A percentile compares a stretch with the other conserved stretches of the same genome.
These are phyloP conservation scores for Neocatenulostroma microsporum DNA, from an alignment of 2,329 filamentous ascomycete species.

Conservation along the genomic window DNA sequence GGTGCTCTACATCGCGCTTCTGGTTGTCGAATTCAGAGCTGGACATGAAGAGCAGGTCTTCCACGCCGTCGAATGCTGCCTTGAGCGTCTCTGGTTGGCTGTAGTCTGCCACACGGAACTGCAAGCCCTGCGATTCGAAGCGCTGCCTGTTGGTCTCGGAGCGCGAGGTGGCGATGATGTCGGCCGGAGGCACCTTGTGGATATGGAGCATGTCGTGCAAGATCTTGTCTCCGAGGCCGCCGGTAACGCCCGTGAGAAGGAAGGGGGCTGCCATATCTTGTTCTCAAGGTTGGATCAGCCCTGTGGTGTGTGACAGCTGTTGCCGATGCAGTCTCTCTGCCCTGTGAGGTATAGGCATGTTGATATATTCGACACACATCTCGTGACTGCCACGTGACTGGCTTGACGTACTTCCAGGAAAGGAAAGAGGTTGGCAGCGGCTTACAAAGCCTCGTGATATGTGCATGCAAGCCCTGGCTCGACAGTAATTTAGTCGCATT, in stretches of 20 bases:
- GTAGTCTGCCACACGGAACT: slow-evolving; percentile 47
- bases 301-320: too few species aligned
- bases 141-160: slow-evolving; percentile 36
- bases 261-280: slow-evolving; percentile 5
- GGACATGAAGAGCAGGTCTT: slow-evolving; percentile 50
- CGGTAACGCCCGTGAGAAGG: slow-evolving; percentile 31
- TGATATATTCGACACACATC: too few species aligned
- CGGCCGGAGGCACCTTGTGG: slow-evolving; percentile 32
- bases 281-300: too few species aligned
- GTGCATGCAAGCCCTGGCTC: too few species aligned
- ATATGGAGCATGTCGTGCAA: slow-evolving; percentile 42
- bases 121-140: slow-evolving; percentile 36
- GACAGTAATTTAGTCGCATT: too few species aligned
- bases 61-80: slow-evolving; percentile 43
- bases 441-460: too few species aligned
- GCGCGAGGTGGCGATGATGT: slow-evolving; percentile 44
- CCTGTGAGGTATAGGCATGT: too few species aligned
- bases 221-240: slow-evolving; percentile 46
- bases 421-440: too few species aligned
- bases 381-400: too few species aligned
- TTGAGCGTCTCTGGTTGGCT: slow-evolving; percentile 40
- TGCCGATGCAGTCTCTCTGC: too few species aligned
- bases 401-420: too few species aligned
- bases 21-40: slow-evolving; percentile 45
- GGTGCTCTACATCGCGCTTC: slow-evolving; percentile 34